Conservation (phyloP, 345 rosid genomes). For the Lepidium sativum region DNA sequence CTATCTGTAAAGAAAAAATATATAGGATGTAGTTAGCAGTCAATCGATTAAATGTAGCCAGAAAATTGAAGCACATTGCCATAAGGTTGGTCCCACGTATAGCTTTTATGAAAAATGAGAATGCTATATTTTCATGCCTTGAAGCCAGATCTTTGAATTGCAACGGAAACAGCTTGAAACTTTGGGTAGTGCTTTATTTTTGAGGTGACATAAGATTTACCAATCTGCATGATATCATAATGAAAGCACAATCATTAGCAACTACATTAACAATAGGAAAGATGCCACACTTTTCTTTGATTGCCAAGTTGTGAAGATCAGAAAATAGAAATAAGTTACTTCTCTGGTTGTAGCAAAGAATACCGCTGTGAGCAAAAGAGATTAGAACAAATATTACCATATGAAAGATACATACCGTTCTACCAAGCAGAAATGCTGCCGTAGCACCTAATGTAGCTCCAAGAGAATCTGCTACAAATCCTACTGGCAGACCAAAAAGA, state of each 20-base stretch:
- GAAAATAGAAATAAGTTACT: neutral
- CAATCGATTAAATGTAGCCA: neutral
- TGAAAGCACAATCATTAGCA: neutral
- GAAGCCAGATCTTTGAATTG: constrained; percentile 50
- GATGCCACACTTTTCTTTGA: neutral
- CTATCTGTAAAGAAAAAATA: constrained; percentile 35
- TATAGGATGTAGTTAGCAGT: constrained; percentile 11
- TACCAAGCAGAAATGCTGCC: constrained; percentile 91
- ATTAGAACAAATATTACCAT: neutral
- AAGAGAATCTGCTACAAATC: constrained; percentile 90
- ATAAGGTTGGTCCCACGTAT: neutral
- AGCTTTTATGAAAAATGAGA: neutral
- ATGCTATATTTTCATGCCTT: constrained; percentile 31
- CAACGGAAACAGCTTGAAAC: constrained; percentile 42
- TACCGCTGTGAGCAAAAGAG: neutral
- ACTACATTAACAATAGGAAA: neutral
- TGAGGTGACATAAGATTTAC: constrained; percentile 43
- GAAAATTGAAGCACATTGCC: neutral
- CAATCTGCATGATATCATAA: constrained; percentile 33
- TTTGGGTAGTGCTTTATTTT: constrained; percentile 42
- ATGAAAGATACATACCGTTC: constrained; percentile 51
- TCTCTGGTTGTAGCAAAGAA: neutral
- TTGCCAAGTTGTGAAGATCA: neutral
- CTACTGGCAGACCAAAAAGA: constrained; percentile 94
- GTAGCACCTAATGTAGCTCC: constrained; percentile 95